Evolutionary conservation across 345 rosid species (phyloP).

Genomic region (Rhizophora mangle): DNA sequence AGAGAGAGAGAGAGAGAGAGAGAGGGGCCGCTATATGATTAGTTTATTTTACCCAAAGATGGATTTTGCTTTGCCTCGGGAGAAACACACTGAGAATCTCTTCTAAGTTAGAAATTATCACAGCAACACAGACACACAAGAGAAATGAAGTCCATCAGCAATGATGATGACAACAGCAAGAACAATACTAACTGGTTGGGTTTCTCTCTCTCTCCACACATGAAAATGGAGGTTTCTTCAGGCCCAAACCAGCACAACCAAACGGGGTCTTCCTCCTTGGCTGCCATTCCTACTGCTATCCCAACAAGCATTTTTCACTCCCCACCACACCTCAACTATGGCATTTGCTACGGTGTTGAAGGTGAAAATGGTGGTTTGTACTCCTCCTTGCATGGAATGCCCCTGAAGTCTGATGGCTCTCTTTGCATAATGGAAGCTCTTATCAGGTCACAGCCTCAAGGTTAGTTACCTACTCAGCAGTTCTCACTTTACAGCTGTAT

Average conservation of each 20-base stretch:
- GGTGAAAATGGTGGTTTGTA: constrained; percentile 40
- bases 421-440: constrained; percentile 87
- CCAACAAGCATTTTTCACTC: constrained; percentile 38
- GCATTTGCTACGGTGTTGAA: constrained; percentile 52
- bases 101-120: constrained; percentile 9
- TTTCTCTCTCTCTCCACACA: constrained; percentile 70
- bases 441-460: constrained; percentile 67
- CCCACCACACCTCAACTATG: constrained; percentile 36
- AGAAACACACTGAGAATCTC: constrained; percentile 30
- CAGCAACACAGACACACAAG: not conserved
- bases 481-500: not conserved
- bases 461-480: constrained; percentile 22
- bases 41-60: constrained; percentile 55
- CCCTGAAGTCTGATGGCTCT: constrained; percentile 91
- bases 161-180: constrained; percentile 38
- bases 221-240: constrained; percentile 56
- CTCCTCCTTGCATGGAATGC: constrained; percentile 69
- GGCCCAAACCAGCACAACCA: constrained; percentile 15
- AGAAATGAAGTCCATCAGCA: constrained; percentile 61
- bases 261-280: constrained; percentile 24
- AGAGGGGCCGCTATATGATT: constrained; percentile 20
- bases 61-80: constrained; percentile 37
- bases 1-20: constrained; percentile 10
- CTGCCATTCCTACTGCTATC: constrained; percentile 33
- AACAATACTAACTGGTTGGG: constrained; percentile 55